These are phyloP conservation scores for Penicillium ochrochloron DNA, from an alignment of 495 filamentous ascomycete species.

Conservation along the genomic window DNA sequence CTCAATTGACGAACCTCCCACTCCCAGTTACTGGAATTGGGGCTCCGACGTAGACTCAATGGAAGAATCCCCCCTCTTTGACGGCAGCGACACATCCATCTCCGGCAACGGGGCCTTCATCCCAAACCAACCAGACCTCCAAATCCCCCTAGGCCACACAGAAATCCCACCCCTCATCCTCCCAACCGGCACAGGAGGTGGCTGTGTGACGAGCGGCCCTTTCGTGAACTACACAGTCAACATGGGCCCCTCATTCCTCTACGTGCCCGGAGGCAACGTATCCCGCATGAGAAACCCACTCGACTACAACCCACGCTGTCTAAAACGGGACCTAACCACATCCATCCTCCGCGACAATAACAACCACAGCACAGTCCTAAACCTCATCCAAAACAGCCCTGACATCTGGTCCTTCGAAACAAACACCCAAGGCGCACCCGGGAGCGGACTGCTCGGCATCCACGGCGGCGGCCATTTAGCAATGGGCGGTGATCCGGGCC, in stretches of 20 bases:
- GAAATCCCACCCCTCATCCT: constrained; percentile 35
- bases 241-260: constrained; percentile 55
- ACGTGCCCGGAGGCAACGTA: constrained; percentile 31
- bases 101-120: constrained; percentile 62
- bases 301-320: constrained; percentile 65
- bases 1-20: not conserved
- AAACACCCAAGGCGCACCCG: constrained; percentile 55
- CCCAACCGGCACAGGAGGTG: constrained; percentile 61
- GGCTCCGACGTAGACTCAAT: constrained; percentile 51
- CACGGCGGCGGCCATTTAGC: constrained; percentile 68
- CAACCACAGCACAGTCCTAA: constrained; percentile 54
- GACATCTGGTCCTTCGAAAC: constrained; percentile 58
- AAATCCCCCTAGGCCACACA: constrained; percentile 23
- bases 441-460: constrained; percentile 54
- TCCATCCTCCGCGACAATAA: constrained; percentile 49
- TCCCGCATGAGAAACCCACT: constrained; percentile 28
- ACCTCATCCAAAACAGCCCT: constrained; percentile 48
- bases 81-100: constrained; percentile 63
- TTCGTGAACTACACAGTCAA: constrained; percentile 56
- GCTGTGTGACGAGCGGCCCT: constrained; percentile 65
- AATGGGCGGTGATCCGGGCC: constrained; percentile 64
- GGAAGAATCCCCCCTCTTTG: constrained; percentile 64
- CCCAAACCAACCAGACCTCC: constrained; percentile 33
- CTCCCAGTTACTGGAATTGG: constrained; percentile 67
- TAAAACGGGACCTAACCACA: constrained; percentile 66